Evolutionary conservation across 2,329 filamentous ascomycete species (phyloP).

Genomic region (Alternaria sp.): DNA sequence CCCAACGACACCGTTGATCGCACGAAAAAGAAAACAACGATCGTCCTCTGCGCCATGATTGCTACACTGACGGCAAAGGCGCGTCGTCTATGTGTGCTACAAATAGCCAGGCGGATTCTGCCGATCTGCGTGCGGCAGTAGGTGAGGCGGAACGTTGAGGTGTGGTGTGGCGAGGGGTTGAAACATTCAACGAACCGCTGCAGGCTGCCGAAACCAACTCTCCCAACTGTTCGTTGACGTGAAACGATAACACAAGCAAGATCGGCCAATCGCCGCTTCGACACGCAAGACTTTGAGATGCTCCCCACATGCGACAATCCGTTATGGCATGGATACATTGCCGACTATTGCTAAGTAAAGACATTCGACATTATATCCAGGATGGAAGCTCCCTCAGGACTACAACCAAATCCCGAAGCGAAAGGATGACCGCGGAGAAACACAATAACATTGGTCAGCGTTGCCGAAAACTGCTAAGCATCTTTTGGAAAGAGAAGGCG

Average conservation of each 20-base stretch:
- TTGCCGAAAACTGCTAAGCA: slow-evolving; percentile 17
- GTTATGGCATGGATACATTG: slow-evolving; percentile 23
- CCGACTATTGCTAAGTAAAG: slow-evolving; percentile 28
- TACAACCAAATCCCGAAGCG: slow-evolving; percentile 20
- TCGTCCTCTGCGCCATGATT: slow-evolving; percentile 4
- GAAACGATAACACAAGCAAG: slow-evolving; percentile 31
- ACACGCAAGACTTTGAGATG: slow-evolving; percentile 16
- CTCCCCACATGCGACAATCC: slow-evolving; percentile 23
- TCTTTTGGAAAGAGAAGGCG: slow-evolving; percentile 26
- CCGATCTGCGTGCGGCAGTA: slow-evolving; percentile 31
- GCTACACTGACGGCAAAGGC: slow-evolving; percentile 26
- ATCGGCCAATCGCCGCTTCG: slow-evolving; percentile 28
- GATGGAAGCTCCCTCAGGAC: slow-evolving; percentile 16
- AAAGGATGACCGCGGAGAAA: slow-evolving; percentile 14
- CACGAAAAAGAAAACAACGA: slow-evolving; percentile 6
- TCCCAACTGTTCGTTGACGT: slow-evolving; percentile 24
- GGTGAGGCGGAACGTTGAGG: slow-evolving; percentile 23
- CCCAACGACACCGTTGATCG: slow-evolving; percentile 16
- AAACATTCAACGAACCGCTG: slow-evolving; percentile 35
- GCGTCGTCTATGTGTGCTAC: slow-evolving; percentile 34
- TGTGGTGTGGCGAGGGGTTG: slow-evolving; percentile 20
- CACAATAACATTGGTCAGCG: slow-evolving; percentile 12
- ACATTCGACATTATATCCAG: slow-evolving; percentile 30
- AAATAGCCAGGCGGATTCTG: slow-evolving; percentile 19
- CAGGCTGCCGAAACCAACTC: slow-evolving; percentile 36